Conservation (phyloP, 306 rosid species). For the Senna tora region DNA sequence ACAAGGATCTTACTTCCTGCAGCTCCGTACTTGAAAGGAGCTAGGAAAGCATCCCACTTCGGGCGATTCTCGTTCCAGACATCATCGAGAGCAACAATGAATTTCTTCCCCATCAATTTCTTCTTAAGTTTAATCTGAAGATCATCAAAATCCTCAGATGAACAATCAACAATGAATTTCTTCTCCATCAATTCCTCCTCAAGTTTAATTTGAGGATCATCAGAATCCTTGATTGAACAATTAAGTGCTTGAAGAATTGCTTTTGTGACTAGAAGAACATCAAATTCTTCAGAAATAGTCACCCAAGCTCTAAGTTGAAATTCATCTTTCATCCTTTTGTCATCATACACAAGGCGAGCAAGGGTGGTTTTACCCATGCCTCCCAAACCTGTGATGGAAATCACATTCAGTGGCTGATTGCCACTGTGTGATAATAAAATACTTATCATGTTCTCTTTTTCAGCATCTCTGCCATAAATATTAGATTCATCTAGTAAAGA, state of each 20-base stretch:
- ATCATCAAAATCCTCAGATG: neutral
- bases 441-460: neutral
- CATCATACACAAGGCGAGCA: neutral
- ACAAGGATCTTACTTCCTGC: neutral
- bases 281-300: neutral
- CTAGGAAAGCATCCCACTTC: neutral
- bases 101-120: neutral
- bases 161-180: neutral
- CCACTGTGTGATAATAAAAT: neutral
- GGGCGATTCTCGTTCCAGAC: neutral
- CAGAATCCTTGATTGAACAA: neutral
- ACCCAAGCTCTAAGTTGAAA: neutral
- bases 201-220: neutral
- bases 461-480: neutral
- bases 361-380: conserved; percentile 7
- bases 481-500: neutral
- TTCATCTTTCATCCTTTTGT: neutral
- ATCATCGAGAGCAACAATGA: neutral
- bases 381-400: neutral
- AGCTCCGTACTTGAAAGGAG: neutral
- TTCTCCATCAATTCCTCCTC: neutral
- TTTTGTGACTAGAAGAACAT: neutral
- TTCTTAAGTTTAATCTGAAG: neutral
- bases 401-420: neutral
- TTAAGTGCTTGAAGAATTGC: neutral